These are phyloP conservation scores for Pelargonium fulgidum DNA, from an alignment of 441 rosid genomes.

Conservation along the genomic window DNA sequence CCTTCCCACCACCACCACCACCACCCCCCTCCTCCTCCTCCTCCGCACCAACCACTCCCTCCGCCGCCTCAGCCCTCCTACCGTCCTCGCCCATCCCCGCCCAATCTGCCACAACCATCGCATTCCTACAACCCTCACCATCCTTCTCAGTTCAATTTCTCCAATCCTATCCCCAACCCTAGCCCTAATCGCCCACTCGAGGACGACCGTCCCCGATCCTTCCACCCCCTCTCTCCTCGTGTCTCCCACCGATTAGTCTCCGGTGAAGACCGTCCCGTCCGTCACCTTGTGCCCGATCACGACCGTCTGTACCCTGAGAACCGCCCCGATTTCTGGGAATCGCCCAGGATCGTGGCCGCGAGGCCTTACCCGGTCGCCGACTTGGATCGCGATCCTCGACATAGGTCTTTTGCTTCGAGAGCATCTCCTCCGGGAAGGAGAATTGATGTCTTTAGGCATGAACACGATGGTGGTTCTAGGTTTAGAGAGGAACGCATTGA, in stretches of 20 bases:
- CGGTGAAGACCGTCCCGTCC: conserved; percentile 25
- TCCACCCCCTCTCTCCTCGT: conserved; percentile 23
- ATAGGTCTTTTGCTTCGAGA: conserved; percentile 28
- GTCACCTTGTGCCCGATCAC: conserved; percentile 22
- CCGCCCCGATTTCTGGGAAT: conserved; percentile 6
- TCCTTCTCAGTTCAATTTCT: conserved; percentile 23
- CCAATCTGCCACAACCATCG: conserved; percentile 5
- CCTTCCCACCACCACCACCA: conserved; percentile 8
- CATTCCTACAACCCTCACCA: conserved; percentile 29
- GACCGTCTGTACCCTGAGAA: conserved; percentile 19
- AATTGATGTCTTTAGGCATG: conserved; percentile 35
- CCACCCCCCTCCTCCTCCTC: conserved; percentile 19
- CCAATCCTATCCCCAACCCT: conserved; percentile 8
- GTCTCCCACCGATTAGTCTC: conserved; percentile 21
- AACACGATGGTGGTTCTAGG: conserved; percentile 39
- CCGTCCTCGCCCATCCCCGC: background rate
- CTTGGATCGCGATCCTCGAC: conserved; percentile 24
- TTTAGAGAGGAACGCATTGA: conserved; percentile 32
- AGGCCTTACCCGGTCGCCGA: conserved; percentile 25
- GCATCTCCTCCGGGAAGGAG: conserved; percentile 31
- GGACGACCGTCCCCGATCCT: conserved; percentile 18
- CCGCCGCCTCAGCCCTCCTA: conserved; percentile 10
- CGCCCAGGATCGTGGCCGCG: conserved; percentile 10
- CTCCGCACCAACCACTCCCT: conserved; percentile 20
- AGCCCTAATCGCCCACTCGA: conserved; percentile 19